Evolutionary conservation across 768 basidiomycete genomes (phyloP), one percentile per base, ranked within the genome.

Genomic region (Termitomyces sp.): DNA sequence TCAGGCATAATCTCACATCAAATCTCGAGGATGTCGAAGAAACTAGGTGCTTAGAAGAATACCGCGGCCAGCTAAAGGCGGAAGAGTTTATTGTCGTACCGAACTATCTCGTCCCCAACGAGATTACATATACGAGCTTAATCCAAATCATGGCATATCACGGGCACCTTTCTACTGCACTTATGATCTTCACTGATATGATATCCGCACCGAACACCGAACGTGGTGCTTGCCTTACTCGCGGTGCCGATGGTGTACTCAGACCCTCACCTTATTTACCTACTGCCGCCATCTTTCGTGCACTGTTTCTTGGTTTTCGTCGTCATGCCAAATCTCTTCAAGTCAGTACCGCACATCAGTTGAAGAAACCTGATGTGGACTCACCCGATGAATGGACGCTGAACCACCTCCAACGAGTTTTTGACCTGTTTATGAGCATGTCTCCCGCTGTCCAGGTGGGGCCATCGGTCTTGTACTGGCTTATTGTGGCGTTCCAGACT

Each of bases 261-360:
- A 54, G 63, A 25, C 69, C 70, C 2, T 57, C 55, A 11, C 64
- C 64, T 8, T 79, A 76, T 54, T 68, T 65, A 25, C 81, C 81
- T 3, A 80, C 76, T 1, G 65, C 81, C 46, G 69, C 79, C 21
- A 73, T 83, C 32, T 94, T 86, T 67, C 82, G 89, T 21, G 81
- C 81, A 17, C 67, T 94, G 40, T 92, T 94, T 64, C 76, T 88
- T 17, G 91, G 89, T 1, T 94, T 91, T 66, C 73, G 76, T 7
- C 80, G 79, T 11, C 83, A 89, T 61, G 88, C 80, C 34, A 63
- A 67, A 7, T 64, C 68, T 42, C 54, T 44, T 3, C 17, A 35
- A 54, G 42, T 59, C 39, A 45, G 42, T 14, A 30, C 52, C 40
- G 10, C 54, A n/a, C 55, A 28, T 56, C 43, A 3, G 32, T 9